Conservation (phyloP, 805 yeast species). For the Wickerhamomyces silvicola region DNA sequence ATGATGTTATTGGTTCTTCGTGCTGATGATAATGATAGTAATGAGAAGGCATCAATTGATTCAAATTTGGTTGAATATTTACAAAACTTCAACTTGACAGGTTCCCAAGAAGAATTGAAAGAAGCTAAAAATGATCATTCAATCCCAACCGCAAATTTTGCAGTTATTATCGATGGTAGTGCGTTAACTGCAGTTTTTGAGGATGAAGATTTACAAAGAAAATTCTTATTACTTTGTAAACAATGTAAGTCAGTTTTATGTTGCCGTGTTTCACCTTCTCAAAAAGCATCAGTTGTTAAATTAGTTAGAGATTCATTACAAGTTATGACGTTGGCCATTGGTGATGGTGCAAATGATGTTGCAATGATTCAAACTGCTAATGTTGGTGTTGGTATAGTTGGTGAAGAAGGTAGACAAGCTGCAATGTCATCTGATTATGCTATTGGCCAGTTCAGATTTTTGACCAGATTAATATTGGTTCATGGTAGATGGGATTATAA, state of each 20-base stretch:
- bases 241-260: constrained; percentile 75
- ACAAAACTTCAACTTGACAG: constrained; percentile 49
- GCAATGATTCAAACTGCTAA: constrained; percentile 88
- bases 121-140: constrained; percentile 51
- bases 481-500: constrained; percentile 88
- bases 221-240: constrained; percentile 66
- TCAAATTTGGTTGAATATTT: constrained; percentile 36
- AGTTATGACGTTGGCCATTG: constrained; percentile 78
- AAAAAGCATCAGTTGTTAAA: constrained; percentile 70
- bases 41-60: constrained; percentile 33
- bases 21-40: constrained; percentile 37
- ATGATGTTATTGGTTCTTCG: constrained; percentile 64
- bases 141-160: constrained; percentile 63
- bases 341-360: constrained; percentile 86
- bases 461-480: constrained; percentile 58
- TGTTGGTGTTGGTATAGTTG: constrained; percentile 67
- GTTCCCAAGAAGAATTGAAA: constrained; percentile 49
- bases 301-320: constrained; percentile 63
- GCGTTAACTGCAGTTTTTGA: constrained; percentile 52
- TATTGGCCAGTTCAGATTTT: constrained; percentile 70
- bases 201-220: constrained; percentile 37
- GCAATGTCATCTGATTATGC: constrained; percentile 87
- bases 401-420: constrained; percentile 87
- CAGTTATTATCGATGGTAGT: constrained; percentile 72
- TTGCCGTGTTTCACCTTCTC: constrained; percentile 81